Percentiles rank a stretch among this genome's conserved stretches.
Conservation (phyloP, 495 filamentous ascomycete genomes). For the Penicillium simplicissimum region DNA sequence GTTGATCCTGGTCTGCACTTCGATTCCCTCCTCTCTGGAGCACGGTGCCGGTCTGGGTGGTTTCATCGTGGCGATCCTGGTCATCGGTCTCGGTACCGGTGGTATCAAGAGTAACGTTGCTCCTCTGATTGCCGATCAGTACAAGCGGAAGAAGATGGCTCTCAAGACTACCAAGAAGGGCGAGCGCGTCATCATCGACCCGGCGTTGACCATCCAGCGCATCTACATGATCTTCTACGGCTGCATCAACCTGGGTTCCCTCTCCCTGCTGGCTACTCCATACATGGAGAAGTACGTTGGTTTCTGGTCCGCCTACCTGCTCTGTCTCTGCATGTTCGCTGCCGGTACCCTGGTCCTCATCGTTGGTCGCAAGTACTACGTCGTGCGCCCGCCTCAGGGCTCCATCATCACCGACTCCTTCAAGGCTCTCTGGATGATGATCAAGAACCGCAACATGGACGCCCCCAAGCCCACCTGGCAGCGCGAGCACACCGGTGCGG, state of each 20-base stretch:
- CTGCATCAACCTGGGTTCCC: constrained; percentile 76
- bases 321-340: constrained; percentile 63
- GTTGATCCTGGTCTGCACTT: constrained; percentile 50
- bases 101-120: constrained; percentile 73
- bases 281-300: constrained; percentile 67
- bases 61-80: constrained; percentile 48
- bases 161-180: constrained; percentile 56
- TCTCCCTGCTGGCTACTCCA: constrained; percentile 62
- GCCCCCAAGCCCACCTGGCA: constrained; percentile 62
- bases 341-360: constrained; percentile 54
- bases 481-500: constrained; percentile 41
- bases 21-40: constrained; percentile 46
- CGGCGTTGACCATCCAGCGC: constrained; percentile 69
- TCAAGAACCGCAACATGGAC: constrained; percentile 55
- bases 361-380: constrained; percentile 57
- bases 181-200: constrained; percentile 75
- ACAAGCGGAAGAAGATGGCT: constrained; percentile 62
- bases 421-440: constrained; percentile 60
- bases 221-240: constrained; percentile 77
- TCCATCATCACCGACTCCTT: constrained; percentile 63
- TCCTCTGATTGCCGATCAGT: constrained; percentile 70
- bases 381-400: constrained; percentile 63
- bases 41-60: constrained; percentile 51
- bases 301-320: constrained; percentile 75
- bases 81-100: constrained; percentile 58